A percentile compares a stretch with the other conserved stretches of the same genome.
phyloP scores from a whole-genome alignment of 345 rosid genomes.

The Hibiscus tridactylites region DNA sequence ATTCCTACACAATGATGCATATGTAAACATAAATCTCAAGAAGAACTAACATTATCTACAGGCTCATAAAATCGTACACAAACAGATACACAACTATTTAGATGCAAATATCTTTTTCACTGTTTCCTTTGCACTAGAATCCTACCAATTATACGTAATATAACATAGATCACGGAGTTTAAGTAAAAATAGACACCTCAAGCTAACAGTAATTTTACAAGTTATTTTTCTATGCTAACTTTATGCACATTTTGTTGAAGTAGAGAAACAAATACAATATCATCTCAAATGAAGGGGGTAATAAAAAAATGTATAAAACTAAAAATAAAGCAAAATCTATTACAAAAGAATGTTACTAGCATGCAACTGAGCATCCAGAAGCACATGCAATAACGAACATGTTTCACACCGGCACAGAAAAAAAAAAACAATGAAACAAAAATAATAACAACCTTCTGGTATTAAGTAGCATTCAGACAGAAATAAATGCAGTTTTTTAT shows the following conservation, averaged over 20 bases:
- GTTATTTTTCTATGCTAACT: neutral
- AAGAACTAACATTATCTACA: neutral
- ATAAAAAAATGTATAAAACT: neutral
- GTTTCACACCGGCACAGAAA: neutral
- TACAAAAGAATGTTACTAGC: neutral
- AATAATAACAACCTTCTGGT: neutral
- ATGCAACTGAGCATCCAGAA: neutral
- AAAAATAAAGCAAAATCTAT: neutral
- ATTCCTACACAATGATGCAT: neutral
- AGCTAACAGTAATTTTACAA: neutral
- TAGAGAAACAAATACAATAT: neutral
- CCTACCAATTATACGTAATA: neutral
- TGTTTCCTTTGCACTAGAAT: neutral
- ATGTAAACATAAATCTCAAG: neutral
- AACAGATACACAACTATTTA: neutral
- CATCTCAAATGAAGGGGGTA: too few species aligned
- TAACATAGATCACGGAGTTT: neutral
- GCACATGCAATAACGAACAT: neutral
- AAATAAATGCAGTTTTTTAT: neutral
- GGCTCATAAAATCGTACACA: neutral
- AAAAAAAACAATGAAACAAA: neutral
- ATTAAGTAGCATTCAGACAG: constrained; percentile 1
- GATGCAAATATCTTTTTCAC: neutral
- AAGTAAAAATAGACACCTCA: neutral
- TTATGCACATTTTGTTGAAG: neutral